Evolutionary conservation across 108 stramenopile genomes (phyloP), one percentile per base, ranked within the genome.

Genomic region (Pinguiococcus pyrenoidosus): DNA sequence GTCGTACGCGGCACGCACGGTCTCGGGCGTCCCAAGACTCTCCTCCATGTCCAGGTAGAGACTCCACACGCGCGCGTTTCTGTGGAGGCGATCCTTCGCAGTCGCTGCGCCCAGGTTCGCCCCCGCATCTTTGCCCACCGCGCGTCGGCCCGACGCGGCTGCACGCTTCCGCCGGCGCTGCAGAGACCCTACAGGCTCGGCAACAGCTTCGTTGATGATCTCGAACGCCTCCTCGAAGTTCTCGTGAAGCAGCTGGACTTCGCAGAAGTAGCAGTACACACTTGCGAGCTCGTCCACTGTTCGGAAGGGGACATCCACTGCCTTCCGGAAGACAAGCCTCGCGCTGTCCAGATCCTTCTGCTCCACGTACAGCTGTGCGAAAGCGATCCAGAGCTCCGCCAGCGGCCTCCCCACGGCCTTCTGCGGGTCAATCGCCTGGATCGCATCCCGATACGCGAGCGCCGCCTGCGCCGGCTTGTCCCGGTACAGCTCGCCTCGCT

Each of bases 11-110:
- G 93, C 93, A 54, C 85, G 84, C 30, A 85, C 75, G 0, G 83
- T 83, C 56, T 86, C 85, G 13, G 87, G 56, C 0, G 90, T 91
- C 2, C 93, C 97, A 32, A 96, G 58, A 2, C 82, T 81, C 55
- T 99, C 97, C 62, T 99, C 93, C 37, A 99, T 59, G 74, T 95
- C 93, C 41, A 95, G 74, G 44, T 90, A 66, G 38, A 93, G 64
- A 51, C 79, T 78, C 93, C 97, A 99, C 23, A 96, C 63, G 16
- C 32, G 42, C 3, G 56, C 40, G 52, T 43, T 51, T 18, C 36
- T 42, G 51, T 44, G 50, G 32, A 49, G 47, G 40, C 56, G 56
- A 21, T 58, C 56, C 41, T 58, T n/a, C n/a, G n/a, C n/a, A n/a
- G n/a, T n/a, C n/a, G n/a, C n/a, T n/a, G n/a, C n/a, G n/a, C n/a